Percentiles rank a stretch among this genome's conserved stretches.
Evolutionary conservation across 2,329 filamentous ascomycete species (phyloP).

Genomic region (Fusarium continuum): DNA sequence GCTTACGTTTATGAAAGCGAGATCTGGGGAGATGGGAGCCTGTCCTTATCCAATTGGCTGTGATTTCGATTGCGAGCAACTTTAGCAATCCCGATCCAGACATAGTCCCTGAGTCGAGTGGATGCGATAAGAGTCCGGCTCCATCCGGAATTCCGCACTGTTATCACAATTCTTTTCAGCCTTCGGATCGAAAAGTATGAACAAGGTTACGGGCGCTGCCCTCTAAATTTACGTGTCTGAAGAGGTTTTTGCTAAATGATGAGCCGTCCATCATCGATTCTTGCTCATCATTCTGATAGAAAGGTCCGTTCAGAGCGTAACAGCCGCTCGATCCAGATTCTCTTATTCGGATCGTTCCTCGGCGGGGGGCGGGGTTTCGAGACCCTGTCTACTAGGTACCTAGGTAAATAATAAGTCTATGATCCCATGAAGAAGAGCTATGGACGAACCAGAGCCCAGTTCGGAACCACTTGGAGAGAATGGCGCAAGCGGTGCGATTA

Average conservation of each 20-base stretch:
- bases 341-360: constrained; percentile 18
- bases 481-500: constrained; percentile 39
- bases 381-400: constrained; percentile 16
- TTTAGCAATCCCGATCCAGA: constrained; percentile 41
- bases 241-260: background rate
- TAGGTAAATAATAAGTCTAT: constrained; percentile 27
- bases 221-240: background rate
- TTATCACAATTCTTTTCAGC: constrained; percentile 5
- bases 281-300: background rate
- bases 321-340: constrained; percentile 8
- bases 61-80: constrained; percentile 37
- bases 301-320: constrained; percentile 12
- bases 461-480: constrained; percentile 31
- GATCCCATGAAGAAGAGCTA: constrained; percentile 30
- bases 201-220: background rate
- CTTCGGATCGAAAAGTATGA: background rate
- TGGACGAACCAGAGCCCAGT: constrained; percentile 32
- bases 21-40: constrained; percentile 36
- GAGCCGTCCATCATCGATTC: constrained; percentile 3
- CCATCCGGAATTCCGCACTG: constrained; percentile 30
- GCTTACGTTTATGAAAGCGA: constrained; percentile 41
- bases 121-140: constrained; percentile 39
- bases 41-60: constrained; percentile 38
- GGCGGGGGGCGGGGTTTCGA: constrained; percentile 28
- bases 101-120: constrained; percentile 41